Conservation (phyloP, 768 basidiomycete genomes). For the Leccinum obscurum region DNA sequence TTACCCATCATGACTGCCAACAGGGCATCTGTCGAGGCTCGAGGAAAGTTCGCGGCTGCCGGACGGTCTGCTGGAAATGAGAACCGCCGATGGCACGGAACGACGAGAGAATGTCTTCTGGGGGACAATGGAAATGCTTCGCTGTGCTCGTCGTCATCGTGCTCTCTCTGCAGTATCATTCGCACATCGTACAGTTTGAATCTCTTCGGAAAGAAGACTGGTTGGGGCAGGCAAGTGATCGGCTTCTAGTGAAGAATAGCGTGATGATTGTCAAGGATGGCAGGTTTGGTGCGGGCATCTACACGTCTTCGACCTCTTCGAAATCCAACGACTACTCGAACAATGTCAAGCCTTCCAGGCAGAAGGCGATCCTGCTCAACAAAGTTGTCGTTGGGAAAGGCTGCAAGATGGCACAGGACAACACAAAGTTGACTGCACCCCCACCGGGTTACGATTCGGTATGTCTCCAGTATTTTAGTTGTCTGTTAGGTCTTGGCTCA, state of each 20-base stretch:
- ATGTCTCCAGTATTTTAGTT: slow-evolving; percentile 22
- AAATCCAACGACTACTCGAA: slow-evolving; percentile 76
- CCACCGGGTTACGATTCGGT: slow-evolving; percentile 70
- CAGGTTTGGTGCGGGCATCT: slow-evolving; percentile 71
- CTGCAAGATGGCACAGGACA: slow-evolving; percentile 62
- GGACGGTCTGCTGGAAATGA: slow-evolving; percentile 67
- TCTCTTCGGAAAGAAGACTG: slow-evolving; percentile 67
- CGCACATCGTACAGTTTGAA: slow-evolving; percentile 63
- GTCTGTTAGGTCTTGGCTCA: not conserved
- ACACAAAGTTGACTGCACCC: slow-evolving; percentile 52
- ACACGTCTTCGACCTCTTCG: slow-evolving; percentile 78
- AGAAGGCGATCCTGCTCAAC: slow-evolving; percentile 70
- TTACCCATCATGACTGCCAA: slow-evolving; percentile 1
- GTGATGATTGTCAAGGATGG: slow-evolving; percentile 6
- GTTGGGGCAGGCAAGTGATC: slow-evolving; percentile 60
- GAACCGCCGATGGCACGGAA: slow-evolving; percentile 77
- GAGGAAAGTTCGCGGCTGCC: slow-evolving; percentile 54
- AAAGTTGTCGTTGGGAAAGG: slow-evolving; percentile 74
- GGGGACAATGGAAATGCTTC: slow-evolving; percentile 60
- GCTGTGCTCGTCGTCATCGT: slow-evolving; percentile 52
- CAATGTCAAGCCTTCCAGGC: slow-evolving; percentile 51
- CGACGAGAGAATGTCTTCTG: slow-evolving; percentile 60
- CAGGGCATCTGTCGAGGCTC: slow-evolving; percentile 56
- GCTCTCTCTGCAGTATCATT: slow-evolving; percentile 65
- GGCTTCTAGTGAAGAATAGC: not conserved